These are phyloP conservation scores for Leptographium wingfieldii DNA, from an alignment of 2,329 filamentous ascomycete species.

Conservation along the genomic window DNA sequence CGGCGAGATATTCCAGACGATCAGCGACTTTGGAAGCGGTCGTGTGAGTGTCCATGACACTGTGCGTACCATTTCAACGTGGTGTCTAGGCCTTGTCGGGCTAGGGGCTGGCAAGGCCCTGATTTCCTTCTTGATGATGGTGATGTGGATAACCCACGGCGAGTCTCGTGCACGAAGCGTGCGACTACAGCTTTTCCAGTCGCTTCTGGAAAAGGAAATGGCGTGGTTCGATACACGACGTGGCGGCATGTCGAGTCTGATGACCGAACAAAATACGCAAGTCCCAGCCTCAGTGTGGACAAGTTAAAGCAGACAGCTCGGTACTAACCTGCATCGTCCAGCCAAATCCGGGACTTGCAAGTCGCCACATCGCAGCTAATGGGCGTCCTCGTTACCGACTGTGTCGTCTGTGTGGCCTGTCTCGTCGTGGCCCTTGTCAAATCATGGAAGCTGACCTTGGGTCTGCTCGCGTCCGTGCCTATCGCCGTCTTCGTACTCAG, in stretches of 20 bases:
- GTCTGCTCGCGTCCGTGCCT: conserved; percentile 63
- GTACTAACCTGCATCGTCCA: conserved; percentile 21
- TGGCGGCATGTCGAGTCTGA: conserved; percentile 58
- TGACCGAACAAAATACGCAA: conserved; percentile 63
- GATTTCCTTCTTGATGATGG: conserved; percentile 52
- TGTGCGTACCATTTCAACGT: conserved; percentile 40
- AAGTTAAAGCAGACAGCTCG: neutral
- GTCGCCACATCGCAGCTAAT: conserved; percentile 67
- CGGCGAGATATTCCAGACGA: conserved; percentile 60
- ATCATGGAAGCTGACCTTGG: conserved; percentile 74
- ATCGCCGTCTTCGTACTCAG: conserved; percentile 49
- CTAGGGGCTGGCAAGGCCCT: conserved; percentile 57
- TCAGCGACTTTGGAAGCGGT: conserved; percentile 50
- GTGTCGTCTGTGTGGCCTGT: conserved; percentile 51
- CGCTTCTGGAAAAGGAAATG: conserved; percentile 60
- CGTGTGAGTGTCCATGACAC: conserved; percentile 28
- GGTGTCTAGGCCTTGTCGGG: conserved; percentile 48
- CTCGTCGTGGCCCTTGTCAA: conserved; percentile 62
- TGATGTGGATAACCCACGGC: conserved; percentile 63
- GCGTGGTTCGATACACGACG: conserved; percentile 68
- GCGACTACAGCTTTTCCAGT: conserved; percentile 51
- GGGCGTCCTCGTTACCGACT: conserved; percentile 53
- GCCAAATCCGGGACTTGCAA: conserved; percentile 73
- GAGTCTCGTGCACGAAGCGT: conserved; percentile 63
- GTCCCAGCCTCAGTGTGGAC: conserved; percentile 16